Evolutionary conservation across 257 asterid species (phyloP), one percentile per base, ranked within the genome.

Genomic region (Nicotiana tabacum): DNA sequence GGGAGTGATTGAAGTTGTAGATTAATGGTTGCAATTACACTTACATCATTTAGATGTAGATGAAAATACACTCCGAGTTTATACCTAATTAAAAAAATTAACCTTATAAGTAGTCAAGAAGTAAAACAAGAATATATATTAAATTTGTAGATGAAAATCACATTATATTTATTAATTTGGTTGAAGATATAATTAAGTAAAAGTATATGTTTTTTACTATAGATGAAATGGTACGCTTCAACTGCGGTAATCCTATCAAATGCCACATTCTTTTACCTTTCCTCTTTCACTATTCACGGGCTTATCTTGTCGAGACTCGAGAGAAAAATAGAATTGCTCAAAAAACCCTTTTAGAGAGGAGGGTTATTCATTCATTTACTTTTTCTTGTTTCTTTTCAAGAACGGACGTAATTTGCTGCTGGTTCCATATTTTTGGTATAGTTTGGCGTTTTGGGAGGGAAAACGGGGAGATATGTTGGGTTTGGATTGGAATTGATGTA

Each of bases 391-490:
- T 68, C 30, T 1, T 17, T 53, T 55, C 15, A 18, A 4, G 5
- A 39, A 29, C 33, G 0, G 17, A 4, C 51, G 6, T 46, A 18
- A 55, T n/a, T 9, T 82, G 12, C 6, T 35, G 13, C 29, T 53
- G 29, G 1, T 43, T 66, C 55, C 30, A 58, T 30, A 0, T 48
- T 74, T 8, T 81, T 27, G 29, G 7, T 56, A 29, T 37, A 35
- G 70, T 32, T 82, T 82, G 84, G 56, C 35, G 32, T 69, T 66
- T 57, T 56, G 53, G 78, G 81, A 24, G 55, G 66, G 32, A 32
- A 56, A 27, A 53, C 6, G 35, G 55, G 7, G 64, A 33, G 24
- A 35, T 15, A 6, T 65, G 74, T 17, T 66, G 21, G 55, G 18
- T 46, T 81, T 48, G 66, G 57, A 61, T 37, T 79, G 61, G 32